Base-by-base conservation (phyloP, 2,329 filamentous ascomycete genomes). In the Talaromyces sp. region DNA sequence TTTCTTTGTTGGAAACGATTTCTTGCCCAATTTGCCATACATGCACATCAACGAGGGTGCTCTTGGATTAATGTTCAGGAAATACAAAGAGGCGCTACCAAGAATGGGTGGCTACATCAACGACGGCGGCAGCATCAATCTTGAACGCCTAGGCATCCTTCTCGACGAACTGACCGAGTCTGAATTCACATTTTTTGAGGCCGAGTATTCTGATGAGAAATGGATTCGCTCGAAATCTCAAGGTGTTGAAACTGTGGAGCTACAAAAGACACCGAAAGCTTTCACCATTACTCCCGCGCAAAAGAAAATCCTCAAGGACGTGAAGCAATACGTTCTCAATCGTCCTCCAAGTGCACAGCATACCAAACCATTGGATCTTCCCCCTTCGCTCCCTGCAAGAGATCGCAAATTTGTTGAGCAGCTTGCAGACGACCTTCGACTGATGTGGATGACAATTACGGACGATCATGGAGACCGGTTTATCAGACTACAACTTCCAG, bases 1-100 rank as follows among this genome's bases (percentile, higher is more conserved):
- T 54, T 99, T 99, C 80, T 99, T 99, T 75, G 91, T 99, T 69
- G 95, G 95, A 73, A 99, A 99, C 77, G 95, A 99, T 84, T 99
- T 99, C 79, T 84, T 99, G 75, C 95, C 95, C 3, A 97, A 99
- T 77, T 82, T 99, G 61, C 96, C 96, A 5, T 91, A 96, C 71
- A 79, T 99, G 65, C 95, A 99, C 77, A 99, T 99, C 77, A 99
- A 99, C 76, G 96, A 99, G 77, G 96, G 95, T 65, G 95, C 96
- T 24, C 80, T 99, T 75, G 91, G 93, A 26, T 88, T 95, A 71
- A 99, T 99, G 95, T 99, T 99, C 75, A 89, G 89, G 71, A 87
- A 96, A 62, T 99, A 99, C 82, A 98, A 98, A 77, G 84, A 89
- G 54, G 87, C 96, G 41, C 80, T 99, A 62, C 93, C 93, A 8